Conservation (phyloP, 78 protist species). For the Dictyostelium firmibasis region DNA sequence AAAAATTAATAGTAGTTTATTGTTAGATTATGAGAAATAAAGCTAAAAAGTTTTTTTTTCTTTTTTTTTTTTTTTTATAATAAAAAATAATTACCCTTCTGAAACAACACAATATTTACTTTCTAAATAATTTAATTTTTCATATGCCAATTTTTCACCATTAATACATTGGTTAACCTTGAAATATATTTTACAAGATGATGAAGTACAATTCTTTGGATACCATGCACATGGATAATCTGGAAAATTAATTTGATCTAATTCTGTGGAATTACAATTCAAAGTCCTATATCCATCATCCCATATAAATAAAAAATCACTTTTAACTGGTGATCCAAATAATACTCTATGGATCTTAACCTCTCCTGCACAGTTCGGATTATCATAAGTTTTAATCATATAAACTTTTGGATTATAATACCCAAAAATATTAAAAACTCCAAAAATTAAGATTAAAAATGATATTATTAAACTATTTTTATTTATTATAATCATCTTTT, state of each 20-base stretch:
- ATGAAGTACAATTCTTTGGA: background rate
- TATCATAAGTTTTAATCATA: background rate
- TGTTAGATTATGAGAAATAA: too few species aligned
- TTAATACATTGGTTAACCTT: background rate
- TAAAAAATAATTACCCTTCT: background rate
- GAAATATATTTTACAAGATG: background rate
- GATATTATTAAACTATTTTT: background rate
- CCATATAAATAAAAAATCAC: background rate
- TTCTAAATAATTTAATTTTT: background rate
- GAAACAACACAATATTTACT: background rate
- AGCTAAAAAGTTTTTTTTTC: background rate
- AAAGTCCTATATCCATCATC: background rate
- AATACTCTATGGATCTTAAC: background rate
- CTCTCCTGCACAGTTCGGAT: background rate
- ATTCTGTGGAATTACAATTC: background rate
- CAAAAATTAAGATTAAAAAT: background rate
- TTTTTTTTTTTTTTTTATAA: background rate
- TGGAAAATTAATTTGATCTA: background rate
- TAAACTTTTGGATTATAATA: background rate
- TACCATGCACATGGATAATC: conserved; percentile 2
- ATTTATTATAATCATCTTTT: background rate
- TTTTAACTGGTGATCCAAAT: background rate
- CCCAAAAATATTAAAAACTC: background rate
- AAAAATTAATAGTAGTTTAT: too few species aligned
- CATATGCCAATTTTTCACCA: background rate